These are phyloP conservation scores for Phyllosticta citrichinensis DNA, from an alignment of 2,329 filamentous ascomycete species.

Conservation along the genomic window DNA sequence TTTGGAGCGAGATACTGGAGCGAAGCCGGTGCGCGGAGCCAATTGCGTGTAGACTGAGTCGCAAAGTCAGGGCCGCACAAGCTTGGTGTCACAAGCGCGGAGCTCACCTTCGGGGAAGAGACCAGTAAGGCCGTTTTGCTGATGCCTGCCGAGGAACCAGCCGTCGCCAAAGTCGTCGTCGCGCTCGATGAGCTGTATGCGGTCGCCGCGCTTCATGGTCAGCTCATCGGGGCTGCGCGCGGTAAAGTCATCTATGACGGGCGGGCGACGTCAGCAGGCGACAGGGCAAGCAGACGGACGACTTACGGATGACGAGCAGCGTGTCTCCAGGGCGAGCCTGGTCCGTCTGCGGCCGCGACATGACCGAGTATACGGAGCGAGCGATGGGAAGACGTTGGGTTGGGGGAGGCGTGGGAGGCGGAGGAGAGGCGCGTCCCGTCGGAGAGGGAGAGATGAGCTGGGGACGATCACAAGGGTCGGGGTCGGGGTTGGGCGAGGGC, in stretches of 20 bases:
- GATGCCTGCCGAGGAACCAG: slow-evolving; percentile 70
- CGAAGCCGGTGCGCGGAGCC: slow-evolving; percentile 37
- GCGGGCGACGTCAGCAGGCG: slow-evolving; percentile 10
- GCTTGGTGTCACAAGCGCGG: neutral
- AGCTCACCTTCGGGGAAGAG: slow-evolving; percentile 71
- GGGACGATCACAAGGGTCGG: neutral
- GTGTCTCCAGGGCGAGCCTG: slow-evolving; percentile 55
- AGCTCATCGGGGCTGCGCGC: slow-evolving; percentile 90
- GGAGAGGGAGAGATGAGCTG: neutral
- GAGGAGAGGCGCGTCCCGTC: neutral
- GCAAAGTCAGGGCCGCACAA: neutral
- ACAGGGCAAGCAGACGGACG: neutral
- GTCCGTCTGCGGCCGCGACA: slow-evolving; percentile 32
- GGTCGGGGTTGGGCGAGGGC: neutral
- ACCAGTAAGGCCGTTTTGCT: slow-evolving; percentile 62
- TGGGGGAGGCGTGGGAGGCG: neutral
- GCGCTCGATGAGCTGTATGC: slow-evolving; percentile 72
- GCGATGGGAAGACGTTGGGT: neutral
- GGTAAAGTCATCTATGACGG: slow-evolving; percentile 68
- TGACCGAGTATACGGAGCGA: neutral
- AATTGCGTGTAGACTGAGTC: slow-evolving; percentile 51
- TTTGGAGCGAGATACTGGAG: neutral
- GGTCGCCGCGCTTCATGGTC: slow-evolving; percentile 73
- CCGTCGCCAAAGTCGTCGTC: slow-evolving; percentile 86
- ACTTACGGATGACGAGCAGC: slow-evolving; percentile 63